Evolutionary conservation across 2,329 filamentous ascomycete species (phyloP).

Genomic region (Pseudodiploospora longispora): DNA sequence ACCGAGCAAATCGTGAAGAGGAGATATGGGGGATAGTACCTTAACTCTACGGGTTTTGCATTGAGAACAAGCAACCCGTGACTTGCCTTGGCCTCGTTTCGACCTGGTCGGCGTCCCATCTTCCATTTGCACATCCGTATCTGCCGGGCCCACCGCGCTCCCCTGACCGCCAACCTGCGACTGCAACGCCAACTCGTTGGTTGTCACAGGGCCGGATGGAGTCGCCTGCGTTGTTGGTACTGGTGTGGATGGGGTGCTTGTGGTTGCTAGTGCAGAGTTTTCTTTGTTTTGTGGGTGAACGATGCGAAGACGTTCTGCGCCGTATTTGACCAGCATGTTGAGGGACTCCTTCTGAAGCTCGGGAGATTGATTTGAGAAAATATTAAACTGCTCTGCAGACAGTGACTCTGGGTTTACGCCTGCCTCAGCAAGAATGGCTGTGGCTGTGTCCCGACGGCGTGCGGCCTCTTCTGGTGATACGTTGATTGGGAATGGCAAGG

Average conservation of each 20-base stretch:
- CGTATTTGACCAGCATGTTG: conserved; percentile 48
- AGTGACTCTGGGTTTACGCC: conserved; percentile 45
- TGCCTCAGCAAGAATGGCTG: conserved; percentile 36
- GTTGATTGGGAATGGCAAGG: conserved; percentile 20
- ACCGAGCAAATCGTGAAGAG: background rate
- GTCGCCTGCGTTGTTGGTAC: conserved; percentile 14
- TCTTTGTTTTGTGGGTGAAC: conserved; percentile 41
- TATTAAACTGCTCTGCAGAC: conserved; percentile 48
- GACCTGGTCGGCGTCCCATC: conserved; percentile 7
- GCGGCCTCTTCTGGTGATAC: conserved; percentile 38
- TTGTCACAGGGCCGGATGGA: conserved; percentile 20
- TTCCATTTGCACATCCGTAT: conserved; percentile 1
- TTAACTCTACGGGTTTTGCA: conserved; percentile 30
- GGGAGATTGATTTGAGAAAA: conserved; percentile 52
- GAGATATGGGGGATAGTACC: conserved; percentile 18
- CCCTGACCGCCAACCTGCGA: conserved; percentile 10
- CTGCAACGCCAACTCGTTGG: conserved; percentile 22
- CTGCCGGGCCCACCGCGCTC: background rate
- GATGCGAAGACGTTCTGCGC: conserved; percentile 48
- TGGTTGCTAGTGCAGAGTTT: conserved; percentile 18
- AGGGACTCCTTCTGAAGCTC: conserved; percentile 47
- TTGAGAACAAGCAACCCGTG: conserved; percentile 25
- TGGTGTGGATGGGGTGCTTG: conserved; percentile 16
- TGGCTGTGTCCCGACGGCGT: conserved; percentile 41
- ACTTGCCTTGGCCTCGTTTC: conserved; percentile 19